Conservation (phyloP, 768 basidiomycete species). For the Leccinellum luteum region DNA sequence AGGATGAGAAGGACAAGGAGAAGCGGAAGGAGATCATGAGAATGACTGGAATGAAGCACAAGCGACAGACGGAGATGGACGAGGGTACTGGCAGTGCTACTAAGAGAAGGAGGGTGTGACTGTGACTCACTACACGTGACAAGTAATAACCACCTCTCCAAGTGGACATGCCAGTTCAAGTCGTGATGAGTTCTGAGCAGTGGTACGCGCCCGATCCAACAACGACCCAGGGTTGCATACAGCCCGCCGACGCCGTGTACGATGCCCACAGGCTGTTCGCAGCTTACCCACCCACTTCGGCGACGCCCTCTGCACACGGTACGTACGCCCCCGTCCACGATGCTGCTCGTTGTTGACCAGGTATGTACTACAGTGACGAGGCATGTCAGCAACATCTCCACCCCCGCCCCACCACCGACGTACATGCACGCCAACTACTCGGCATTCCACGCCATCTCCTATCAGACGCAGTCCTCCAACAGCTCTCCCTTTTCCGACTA, state of each 20-base stretch:
- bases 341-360: conserved; percentile 19
- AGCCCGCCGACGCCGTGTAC: conserved; percentile 51
- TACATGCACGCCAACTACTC: conserved; percentile 52
- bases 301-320: conserved; percentile 79
- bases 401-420: conserved; percentile 58
- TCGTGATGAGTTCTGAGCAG: conserved; percentile 22
- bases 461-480: conserved; percentile 33
- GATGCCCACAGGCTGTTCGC: conserved; percentile 66
- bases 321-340: conserved; percentile 8
- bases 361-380: conserved; percentile 52
- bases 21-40: conserved; percentile 77
- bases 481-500: conserved; percentile 68
- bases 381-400: conserved; percentile 59
- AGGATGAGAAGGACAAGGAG: conserved; percentile 69
- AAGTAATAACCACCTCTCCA: background rate
- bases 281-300: conserved; percentile 71
- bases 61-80: conserved; percentile 59
- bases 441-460: conserved; percentile 23
- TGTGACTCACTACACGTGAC: conserved; percentile 19
- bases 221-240: conserved; percentile 11
- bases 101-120: conserved; percentile 49
- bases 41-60: conserved; percentile 65
- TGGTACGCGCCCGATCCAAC: conserved; percentile 16
- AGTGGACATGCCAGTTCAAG: background rate
- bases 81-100: conserved; percentile 54